A percentile compares a stretch with the other conserved stretches of the same genome.
Conservation (phyloP, 73 alveolate species). For the Paramecium tetraurelia region DNA sequence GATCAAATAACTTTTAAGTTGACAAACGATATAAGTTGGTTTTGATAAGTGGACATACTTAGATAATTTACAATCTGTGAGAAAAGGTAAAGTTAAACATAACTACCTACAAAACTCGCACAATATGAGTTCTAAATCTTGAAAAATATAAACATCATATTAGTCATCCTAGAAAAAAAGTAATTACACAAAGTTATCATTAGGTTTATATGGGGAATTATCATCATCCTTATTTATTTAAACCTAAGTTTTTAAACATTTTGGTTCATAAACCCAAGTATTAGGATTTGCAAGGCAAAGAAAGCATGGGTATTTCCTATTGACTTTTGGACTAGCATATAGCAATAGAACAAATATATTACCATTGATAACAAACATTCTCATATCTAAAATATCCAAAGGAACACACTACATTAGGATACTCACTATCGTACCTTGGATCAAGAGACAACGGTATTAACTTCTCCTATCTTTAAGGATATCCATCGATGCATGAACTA, state of each 20-base stretch:
- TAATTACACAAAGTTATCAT: background rate
- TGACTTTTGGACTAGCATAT: background rate
- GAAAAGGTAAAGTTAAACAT: background rate
- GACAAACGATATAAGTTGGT: background rate
- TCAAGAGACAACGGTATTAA: background rate
- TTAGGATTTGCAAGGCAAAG: background rate
- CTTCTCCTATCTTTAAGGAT: background rate
- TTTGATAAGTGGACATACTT: background rate
- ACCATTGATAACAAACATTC: background rate
- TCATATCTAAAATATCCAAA: background rate
- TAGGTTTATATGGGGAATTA: background rate
- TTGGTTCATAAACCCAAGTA: background rate
- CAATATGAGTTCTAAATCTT: background rate
- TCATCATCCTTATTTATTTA: background rate
- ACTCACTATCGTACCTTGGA: background rate
- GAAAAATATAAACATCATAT: background rate
- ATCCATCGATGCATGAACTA: background rate
- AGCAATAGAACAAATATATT: background rate
- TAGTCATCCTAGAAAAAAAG: background rate
- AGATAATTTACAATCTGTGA: background rate
- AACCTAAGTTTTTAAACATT: background rate
- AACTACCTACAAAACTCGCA: background rate
- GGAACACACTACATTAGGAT: background rate
- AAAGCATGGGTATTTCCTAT: background rate
- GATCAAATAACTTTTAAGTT: background rate